Evolutionary conservation across 768 basidiomycete genomes (phyloP).

Genomic region (Cystobasidium tubakii): DNA sequence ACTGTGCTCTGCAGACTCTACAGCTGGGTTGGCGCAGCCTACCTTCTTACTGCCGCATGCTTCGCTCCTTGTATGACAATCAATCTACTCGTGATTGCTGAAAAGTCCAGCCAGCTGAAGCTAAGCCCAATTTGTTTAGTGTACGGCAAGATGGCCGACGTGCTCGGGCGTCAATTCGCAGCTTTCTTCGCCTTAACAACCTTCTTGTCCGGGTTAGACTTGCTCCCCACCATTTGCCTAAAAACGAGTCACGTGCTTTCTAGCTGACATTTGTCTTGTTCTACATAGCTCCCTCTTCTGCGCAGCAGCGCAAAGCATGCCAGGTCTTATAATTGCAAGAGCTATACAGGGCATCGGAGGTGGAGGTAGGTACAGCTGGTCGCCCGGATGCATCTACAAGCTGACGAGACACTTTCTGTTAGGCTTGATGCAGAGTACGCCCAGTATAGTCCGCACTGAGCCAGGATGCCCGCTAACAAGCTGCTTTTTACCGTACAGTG

Average conservation of each 20-base stretch:
- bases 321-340: not conserved
- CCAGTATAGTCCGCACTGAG: not conserved
- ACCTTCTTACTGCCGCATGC: slow-evolving; percentile 15
- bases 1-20: not conserved
- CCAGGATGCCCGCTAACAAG: not conserved
- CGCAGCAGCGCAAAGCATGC: not conserved
- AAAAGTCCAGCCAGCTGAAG: too few species aligned
- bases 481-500: not conserved
- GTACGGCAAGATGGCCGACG: slow-evolving; percentile 19
- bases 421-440: slow-evolving; percentile 8
- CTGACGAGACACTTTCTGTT: not conserved
- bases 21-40: slow-evolving; percentile 24
- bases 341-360: slow-evolving; percentile 6
- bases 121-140: not conserved
- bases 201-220: slow-evolving; percentile 11
- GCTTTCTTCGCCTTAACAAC: not conserved
- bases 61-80: not conserved
- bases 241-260: not conserved
- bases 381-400: not conserved
- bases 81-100: too few species aligned
- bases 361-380: not conserved
- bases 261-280: not conserved
- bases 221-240: not conserved
- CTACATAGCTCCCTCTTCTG: slow-evolving; percentile 5
- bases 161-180: slow-evolving; percentile 2